Conservation (phyloP, 2,329 filamentous ascomycete genomes). For the Hypoxylon sp. region DNA sequence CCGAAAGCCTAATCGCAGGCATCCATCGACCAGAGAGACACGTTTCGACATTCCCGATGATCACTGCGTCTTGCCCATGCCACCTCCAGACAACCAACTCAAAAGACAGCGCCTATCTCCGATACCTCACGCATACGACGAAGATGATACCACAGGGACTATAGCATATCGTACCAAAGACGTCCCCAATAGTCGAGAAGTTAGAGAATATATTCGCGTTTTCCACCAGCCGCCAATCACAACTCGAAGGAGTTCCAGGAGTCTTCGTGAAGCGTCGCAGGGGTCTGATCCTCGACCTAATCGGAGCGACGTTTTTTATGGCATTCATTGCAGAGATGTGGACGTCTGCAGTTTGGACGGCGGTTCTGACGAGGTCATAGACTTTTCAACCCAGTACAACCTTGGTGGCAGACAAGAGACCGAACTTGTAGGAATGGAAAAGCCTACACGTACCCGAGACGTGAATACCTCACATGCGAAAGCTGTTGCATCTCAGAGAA, state of each 20-base stretch:
- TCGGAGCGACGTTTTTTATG: slow-evolving; percentile 18
- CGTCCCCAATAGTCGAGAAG: slow-evolving; percentile 48
- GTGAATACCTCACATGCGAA: slow-evolving; percentile 14
- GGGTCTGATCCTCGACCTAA: slow-evolving; percentile 11
- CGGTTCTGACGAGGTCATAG: slow-evolving; percentile 48
- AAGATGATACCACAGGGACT: slow-evolving; percentile 40
- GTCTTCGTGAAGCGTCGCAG: slow-evolving; percentile 22
- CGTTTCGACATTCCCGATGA: slow-evolving; percentile 31
- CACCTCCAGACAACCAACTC: slow-evolving; percentile 38
- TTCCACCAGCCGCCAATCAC: slow-evolving; percentile 49
- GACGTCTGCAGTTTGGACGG: slow-evolving; percentile 51
- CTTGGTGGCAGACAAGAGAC: slow-evolving; percentile 24
- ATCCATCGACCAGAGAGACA: slow-evolving; percentile 12
- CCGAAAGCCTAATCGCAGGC: slow-evolving; percentile 32
- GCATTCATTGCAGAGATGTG: slow-evolving; percentile 34
- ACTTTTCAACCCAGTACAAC: slow-evolving; percentile 46
- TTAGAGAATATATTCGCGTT: slow-evolving; percentile 49
- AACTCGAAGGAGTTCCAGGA: slow-evolving; percentile 46
- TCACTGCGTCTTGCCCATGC: slow-evolving; percentile 44
- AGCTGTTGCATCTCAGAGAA: slow-evolving; percentile 16
- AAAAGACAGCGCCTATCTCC: slow-evolving; percentile 30
- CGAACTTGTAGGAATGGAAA: slow-evolving; percentile 6
- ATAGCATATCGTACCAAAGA: slow-evolving; percentile 31
- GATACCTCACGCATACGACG: slow-evolving; percentile 39
- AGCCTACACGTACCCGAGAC: slow-evolving; percentile 11